A percentile compares a stretch with the other conserved stretches of the same genome.
Conservation (phyloP, 2,329 filamentous ascomycete species). For the Exophiala bonariae region DNA sequence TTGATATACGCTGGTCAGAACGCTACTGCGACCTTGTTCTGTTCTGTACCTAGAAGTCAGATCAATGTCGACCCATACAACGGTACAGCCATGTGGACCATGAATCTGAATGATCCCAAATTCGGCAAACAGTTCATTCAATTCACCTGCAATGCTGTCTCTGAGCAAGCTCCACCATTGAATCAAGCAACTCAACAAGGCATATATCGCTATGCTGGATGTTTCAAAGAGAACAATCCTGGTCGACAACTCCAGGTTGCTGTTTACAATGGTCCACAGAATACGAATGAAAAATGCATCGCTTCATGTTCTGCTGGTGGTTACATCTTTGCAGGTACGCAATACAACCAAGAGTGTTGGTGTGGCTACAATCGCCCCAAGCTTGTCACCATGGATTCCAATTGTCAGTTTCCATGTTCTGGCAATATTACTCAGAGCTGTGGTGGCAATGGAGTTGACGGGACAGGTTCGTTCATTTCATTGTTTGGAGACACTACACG, state of each 20-base stretch:
- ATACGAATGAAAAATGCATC: conserved; percentile 33
- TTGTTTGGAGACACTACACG: conserved; percentile 22
- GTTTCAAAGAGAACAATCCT: conserved; percentile 32
- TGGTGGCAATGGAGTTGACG: conserved; percentile 27
- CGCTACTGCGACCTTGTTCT: conserved; percentile 54
- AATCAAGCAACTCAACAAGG: conserved; percentile 19
- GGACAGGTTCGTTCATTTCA: conserved; percentile 18
- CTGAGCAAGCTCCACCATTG: conserved; percentile 20
- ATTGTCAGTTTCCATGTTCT: conserved; percentile 29
- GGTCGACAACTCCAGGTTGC: conserved; percentile 33
- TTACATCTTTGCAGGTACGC: conserved; percentile 31
- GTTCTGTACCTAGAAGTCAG: conserved; percentile 57
- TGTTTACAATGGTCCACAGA: conserved; percentile 26
- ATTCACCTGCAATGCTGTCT: conserved; percentile 23
- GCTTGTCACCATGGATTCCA: conserved; percentile 21
- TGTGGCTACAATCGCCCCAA: conserved; percentile 34
- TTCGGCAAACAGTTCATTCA: conserved; percentile 35
- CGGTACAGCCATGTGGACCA: conserved; percentile 45
- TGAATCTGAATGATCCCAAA: conserved; percentile 43
- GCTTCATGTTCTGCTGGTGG: conserved; percentile 23
- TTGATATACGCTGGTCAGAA: conserved; percentile 51
- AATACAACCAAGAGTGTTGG: conserved; percentile 35
- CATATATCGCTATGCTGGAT: conserved; percentile 33
- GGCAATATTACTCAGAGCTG: conserved; percentile 28
- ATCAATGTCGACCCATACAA: conserved; percentile 56